Base-by-base conservation (phyloP, 169 alveolate species). In the Plasmodium knowlesi region DNA sequence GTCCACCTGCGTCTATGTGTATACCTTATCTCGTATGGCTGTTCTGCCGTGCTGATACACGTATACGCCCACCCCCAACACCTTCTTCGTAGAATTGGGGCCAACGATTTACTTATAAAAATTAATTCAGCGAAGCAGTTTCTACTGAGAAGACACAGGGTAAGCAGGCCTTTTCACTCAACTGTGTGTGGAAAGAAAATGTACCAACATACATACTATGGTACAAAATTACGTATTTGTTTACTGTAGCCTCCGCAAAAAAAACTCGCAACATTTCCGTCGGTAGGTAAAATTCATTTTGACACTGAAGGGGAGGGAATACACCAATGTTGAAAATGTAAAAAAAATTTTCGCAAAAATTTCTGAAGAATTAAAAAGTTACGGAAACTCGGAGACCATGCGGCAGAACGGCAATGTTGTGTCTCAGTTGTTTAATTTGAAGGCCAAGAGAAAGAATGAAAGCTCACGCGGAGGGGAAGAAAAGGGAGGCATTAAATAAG, bases 101-200 rank as follows among this genome's bases (percentile, higher is more conserved):
- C 72, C 39, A 86, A 86, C 70, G 93, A 86, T 86, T 76, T 86
- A 30, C 67, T 86, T 32, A 86, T 86, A 50, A 86, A 86, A 39
- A 86, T 86, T 50, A 86, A 86, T 86, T 73, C 93, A 28, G 93
- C 93, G 61, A 86, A 86, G 79, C 93, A 86, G 30, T 86, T 86
- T 74, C 80, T 86, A 32, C 22, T 86, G 16, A 53, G 83, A 53
- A 86, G 93, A 78, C 88, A 86, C 57, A 16, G 93, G 41, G 93
- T 86, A 86, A 67, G 19, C 14, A n/a, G 2, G 3, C 1, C 43
- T 19, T 28, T 84, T 70, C 76, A 34, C 30, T 46, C 30, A 50
- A 34, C 22, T 67, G 39, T 67, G 30, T 28, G 37, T 22, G 76
- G 76, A 67, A 67, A 67, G n/a, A 19, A 67, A 28, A 50, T 50